Conservation (phyloP, 768 basidiomycete species). For the Sarcodon aspratus region DNA sequence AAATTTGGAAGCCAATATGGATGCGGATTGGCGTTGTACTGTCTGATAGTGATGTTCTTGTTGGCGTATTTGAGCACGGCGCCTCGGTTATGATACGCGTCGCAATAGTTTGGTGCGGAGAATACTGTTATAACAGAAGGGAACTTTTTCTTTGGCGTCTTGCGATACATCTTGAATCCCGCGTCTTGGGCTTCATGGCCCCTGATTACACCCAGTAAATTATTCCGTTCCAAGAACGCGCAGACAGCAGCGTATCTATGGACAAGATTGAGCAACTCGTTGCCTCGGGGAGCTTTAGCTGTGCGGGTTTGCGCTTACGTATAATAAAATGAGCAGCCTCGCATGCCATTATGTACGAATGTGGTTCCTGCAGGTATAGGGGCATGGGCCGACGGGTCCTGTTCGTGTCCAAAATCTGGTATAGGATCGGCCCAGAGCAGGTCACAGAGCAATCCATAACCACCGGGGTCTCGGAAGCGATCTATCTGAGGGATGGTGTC, state of each 20-base stretch:
- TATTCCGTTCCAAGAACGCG: conserved; percentile 87
- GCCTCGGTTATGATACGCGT: conserved; percentile 93
- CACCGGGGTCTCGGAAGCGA: conserved; percentile 90
- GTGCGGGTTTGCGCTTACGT: neutral
- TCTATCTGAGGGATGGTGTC: conserved; percentile 46
- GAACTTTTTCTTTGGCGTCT: conserved; percentile 90
- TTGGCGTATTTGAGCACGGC: conserved; percentile 96
- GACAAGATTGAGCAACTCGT: neutral
- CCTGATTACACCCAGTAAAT: conserved; percentile 84
- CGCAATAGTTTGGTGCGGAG: conserved; percentile 93
- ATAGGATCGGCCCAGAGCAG: conserved; percentile 95
- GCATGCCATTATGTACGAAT: conserved; percentile 71
- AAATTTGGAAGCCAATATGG: conserved; percentile 98
- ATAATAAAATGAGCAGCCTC: conserved; percentile 33
- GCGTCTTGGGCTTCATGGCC: conserved; percentile 97
- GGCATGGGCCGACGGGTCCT: conserved; percentile 9
- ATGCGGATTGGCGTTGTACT: conserved; percentile 35
- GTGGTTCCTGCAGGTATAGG: conserved; percentile 24
- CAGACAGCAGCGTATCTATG: conserved; percentile 77
- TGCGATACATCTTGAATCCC: conserved; percentile 94
- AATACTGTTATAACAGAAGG: conserved; percentile 97
- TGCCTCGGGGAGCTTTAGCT: neutral
- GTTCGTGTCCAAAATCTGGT: conserved; percentile 76
- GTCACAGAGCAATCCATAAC: conserved; percentile 86
- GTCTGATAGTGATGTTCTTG: conserved; percentile 84